Base-by-base conservation (phyloP, 148 eudicot genomes). In the Rhododendron vialii region DNA sequence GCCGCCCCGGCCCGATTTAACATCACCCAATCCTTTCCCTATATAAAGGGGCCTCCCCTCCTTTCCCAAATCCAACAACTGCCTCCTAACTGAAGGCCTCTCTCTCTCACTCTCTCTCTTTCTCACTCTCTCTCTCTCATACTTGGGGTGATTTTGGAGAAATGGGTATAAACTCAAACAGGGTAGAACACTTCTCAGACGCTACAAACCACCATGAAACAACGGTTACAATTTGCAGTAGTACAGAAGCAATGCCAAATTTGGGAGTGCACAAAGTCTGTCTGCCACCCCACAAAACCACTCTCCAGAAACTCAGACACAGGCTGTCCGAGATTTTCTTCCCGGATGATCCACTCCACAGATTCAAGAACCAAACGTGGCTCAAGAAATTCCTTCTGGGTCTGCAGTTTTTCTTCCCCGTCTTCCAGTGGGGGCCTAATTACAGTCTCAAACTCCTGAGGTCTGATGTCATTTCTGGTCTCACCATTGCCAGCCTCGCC, bases 401-500 rank as follows among this genome's bases (percentile, higher is more conserved):
- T 22, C 88, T 97, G 10, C 95, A 95, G 83, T 97, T 90, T 83
- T 92, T 95, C 88, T 93, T 97, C 88, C 99, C 99, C 12, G 84
- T 97, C 76, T 91, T 94, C 48, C 91, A 93, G 51, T 97, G 99
- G 99, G 98, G 89, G 0, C 98, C 98, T 0, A 88, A 87, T 87
- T 96, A 96, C 28, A 90, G 20, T 30, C 89, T 95, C 53, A 63
- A 13, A 17, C 91, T 94, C 33, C 84, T 96, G 9, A 83, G 91
- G 83, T 91, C 98, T 51, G 99, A 96, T 83, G 83, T 95, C 36
- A 86, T 96, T 50, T 92, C 99, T 38, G 99, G 99, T 3, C 94
- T 96, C 86, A 96, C 99, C 88, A 96, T 96, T 92, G 98, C 99
- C 30, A 96, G 98, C 89, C 95, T 96, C 36, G 96, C 98, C 0